Conservation (phyloP, 106 monocot species). For the Dioscorea zingiberensis region DNA sequence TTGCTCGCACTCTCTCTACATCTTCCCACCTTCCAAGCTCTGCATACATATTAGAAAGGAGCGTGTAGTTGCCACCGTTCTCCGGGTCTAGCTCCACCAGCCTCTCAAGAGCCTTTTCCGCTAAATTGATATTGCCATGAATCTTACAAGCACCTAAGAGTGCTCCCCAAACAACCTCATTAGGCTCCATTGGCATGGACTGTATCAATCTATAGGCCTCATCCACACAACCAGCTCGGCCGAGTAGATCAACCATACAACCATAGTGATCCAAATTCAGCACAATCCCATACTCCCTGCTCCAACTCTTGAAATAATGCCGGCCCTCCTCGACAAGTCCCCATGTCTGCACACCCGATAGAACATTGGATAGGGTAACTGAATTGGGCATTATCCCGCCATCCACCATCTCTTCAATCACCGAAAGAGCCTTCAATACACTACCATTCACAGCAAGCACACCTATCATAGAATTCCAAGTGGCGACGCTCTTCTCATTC, state of each 20-base stretch:
- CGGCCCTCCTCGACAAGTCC: constrained; percentile 51
- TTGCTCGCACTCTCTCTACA: too few species aligned
- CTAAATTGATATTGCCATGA: too few species aligned
- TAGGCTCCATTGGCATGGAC: too few species aligned
- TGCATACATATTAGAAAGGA: too few species aligned
- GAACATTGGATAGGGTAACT: constrained; percentile 33
- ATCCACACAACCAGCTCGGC: too few species aligned
- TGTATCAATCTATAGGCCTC: too few species aligned
- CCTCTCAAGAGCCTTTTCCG: too few species aligned
- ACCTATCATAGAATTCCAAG: constrained; percentile 70
- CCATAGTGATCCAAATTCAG: constrained; percentile 48
- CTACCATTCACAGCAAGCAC: constrained; percentile 41
- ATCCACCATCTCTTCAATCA: constrained; percentile 29
- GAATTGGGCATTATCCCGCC: constrained; percentile 33
- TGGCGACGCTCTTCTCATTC: constrained; percentile 29
- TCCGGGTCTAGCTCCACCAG: too few species aligned
- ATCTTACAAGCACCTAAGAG: too few species aligned
- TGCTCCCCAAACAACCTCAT: too few species aligned
- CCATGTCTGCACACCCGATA: constrained; percentile 45
- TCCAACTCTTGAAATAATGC: constrained; percentile 36
- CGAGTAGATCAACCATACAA: constrained; percentile 32
- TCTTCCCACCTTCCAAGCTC: too few species aligned
- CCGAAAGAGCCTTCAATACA: constrained; percentile 24
- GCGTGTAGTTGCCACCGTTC: too few species aligned
- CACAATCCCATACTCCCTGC: not conserved